Base-by-base conservation (phyloP, 2,329 filamentous ascomycete genomes). In the Pestalotiopsis fici region DNA sequence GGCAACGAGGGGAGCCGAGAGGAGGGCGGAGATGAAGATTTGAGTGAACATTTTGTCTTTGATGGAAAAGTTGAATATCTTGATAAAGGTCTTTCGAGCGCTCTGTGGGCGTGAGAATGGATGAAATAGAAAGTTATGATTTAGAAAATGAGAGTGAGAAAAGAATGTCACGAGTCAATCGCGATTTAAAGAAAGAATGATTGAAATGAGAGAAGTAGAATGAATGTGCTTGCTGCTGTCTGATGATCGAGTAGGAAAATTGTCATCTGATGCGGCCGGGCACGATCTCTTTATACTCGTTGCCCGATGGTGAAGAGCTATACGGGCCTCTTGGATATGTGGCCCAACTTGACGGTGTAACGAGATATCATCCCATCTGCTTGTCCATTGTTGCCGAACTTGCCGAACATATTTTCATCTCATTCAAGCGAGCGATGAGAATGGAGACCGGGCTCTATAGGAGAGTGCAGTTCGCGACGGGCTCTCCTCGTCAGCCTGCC, bases 61-160 rank as follows among this genome's bases (percentile, higher is more conserved):
- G 69, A 65, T 71, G 57, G 43, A 75, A 67, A 39, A 18, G 13
- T 25, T 57, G 55, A 39, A 18, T 76, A 68, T 74, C 78, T 78
- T 7, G 61, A 74, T 67, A 43, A 63, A 12, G 39, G 47, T 5
- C 37, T 4, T 18, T 23, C 28, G 27, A 39, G 59, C 13, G 25
- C 12, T 61, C n/a, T 61, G 31, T 11, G 31, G 7, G 31, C 31
- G 31, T 35, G 12, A 47, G 43, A 28, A 15, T n/a, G 18, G 11
- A 35, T 11, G 60, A 57, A 43, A 25, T 57, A 56, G 35, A 7
- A 50, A 50, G 43, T 21, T 43, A 47, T 47, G 15, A 47, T 47
- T 23, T 62, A 4, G 11, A 18, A 47, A 39, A 61, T 23, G 37
- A 63, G 60, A 25, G 37, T 43, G 11, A 35, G 25, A 50, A 23